A percentile compares a stretch with the other conserved stretches of the same genome.
phyloP scores from a whole-genome alignment of 805 yeast species.

The Pichia membranifaciens region DNA sequence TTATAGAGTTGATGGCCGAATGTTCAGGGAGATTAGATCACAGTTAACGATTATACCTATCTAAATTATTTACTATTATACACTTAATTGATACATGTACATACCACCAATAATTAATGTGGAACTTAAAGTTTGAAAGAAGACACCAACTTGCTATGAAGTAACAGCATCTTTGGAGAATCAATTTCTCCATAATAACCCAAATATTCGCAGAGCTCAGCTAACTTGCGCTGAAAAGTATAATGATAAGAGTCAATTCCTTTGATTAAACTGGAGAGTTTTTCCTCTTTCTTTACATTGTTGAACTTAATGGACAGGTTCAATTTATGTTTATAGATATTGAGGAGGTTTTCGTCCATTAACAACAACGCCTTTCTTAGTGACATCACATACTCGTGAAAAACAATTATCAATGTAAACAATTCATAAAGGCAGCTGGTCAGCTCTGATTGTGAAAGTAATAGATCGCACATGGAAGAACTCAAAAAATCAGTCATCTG shows the following conservation, averaged over 20 bases:
- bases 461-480: conserved; percentile 57
- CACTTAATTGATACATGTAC: background rate
- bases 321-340: conserved; percentile 32
- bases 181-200: conserved; percentile 45
- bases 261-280: conserved; percentile 37
- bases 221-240: conserved; percentile 39
- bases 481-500: conserved; percentile 53
- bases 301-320: conserved; percentile 35
- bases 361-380: conserved; percentile 49
- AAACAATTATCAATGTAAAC: conserved; percentile 43
- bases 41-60: background rate
- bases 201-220: conserved; percentile 41
- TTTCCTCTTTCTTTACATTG: conserved; percentile 32
- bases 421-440: conserved; percentile 41
- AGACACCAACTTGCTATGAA: conserved; percentile 39
- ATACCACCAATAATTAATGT: background rate
- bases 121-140: conserved; percentile 11
- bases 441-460: conserved; percentile 54
- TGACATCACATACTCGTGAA: conserved; percentile 44
- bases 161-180: conserved; percentile 37
- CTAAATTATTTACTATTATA: conserved; percentile 1
- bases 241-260: conserved; percentile 39
- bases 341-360: conserved; percentile 42
- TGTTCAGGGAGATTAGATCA: conserved; percentile 30
- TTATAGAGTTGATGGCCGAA: conserved; percentile 68